These are phyloP conservation scores for Eudorina sp. DNA, from an alignment of 139 green algal genomes.

Conservation along the genomic window DNA sequence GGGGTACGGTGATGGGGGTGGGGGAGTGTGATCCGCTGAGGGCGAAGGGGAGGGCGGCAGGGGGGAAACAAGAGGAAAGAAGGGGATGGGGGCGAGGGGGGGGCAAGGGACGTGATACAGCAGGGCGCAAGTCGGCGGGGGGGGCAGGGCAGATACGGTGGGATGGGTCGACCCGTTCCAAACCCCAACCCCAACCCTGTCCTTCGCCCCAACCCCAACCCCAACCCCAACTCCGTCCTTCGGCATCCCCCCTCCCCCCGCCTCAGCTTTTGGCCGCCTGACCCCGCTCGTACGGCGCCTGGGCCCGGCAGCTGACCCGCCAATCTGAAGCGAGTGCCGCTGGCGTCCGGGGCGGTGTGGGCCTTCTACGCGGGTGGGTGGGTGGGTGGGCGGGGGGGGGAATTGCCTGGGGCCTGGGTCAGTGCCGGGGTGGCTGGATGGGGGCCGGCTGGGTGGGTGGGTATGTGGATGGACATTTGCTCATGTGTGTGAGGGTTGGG, in stretches of 20 bases:
- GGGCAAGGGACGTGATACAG: too few relatives aligned
- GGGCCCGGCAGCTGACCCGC: constrained; percentile 66
- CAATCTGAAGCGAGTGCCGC: constrained; percentile 69
- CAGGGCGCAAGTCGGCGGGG: background rate
- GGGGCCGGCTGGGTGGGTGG: background rate
- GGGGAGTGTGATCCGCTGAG: background rate
- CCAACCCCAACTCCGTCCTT: background rate
- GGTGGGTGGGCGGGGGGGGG: background rate
- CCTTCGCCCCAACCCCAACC: background rate
- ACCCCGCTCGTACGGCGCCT: constrained; percentile 72
- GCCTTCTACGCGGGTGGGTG: constrained; percentile 74
- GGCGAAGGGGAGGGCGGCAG: too few relatives aligned
- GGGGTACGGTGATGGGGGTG: background rate
- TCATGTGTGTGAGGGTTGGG: too few relatives aligned
- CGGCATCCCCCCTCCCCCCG: background rate
- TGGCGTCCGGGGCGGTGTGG: constrained; percentile 66
- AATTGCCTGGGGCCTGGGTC: background rate
- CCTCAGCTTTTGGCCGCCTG: constrained; percentile 55
- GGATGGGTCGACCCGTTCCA: background rate
- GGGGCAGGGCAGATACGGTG: background rate
- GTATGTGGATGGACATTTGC: too few relatives aligned
- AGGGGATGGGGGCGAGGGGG: too few relatives aligned
- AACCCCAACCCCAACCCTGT: background rate
- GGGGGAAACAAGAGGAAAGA: too few relatives aligned
- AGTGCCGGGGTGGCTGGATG: background rate